Evolutionary conservation across 805 yeast genomes (phyloP), one percentile per base, ranked within the genome.

Genomic region (Saccharomyces paradoxus): DNA sequence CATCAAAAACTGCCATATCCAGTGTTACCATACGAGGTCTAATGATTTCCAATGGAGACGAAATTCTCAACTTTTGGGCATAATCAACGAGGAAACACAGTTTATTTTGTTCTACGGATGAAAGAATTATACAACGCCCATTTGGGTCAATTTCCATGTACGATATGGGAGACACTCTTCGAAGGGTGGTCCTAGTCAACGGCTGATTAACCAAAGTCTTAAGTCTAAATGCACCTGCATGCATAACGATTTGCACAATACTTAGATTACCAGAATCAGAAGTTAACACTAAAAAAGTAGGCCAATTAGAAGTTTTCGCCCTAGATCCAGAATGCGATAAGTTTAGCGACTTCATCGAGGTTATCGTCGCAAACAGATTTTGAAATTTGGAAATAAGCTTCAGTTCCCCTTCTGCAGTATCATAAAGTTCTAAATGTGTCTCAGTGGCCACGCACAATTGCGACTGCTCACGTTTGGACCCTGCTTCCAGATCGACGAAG

Each of bases 261-360:
- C 81, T 72, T 22, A 90, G 58, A 55, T 81, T 81, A 0, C 97
- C 97, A 1, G 95, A 79, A 63, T 91, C 97, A 0, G 94, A 82
- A 0, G 92, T 80, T 2, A 89, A 65, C 6, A 84, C 78, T n/a
- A 31, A 81, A 76, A 44, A 80, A 81, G 1, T 68, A 60, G 12
- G 71, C 63, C 6, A 81, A 44, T 41, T 71, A 69, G 8, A 37
- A 8, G 44, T 3, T 7, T 37, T 37, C 2, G 13, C 22, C 24
- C 24, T 37, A 6, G 44, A 37, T 24, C 44, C 44, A 9, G 44
- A 17, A 37, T 37, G 44, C 22, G 44, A 12, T 24, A 37, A 17
- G 24, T 37, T 24, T 12, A 37, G 17, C 24, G 44, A 37, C 44
- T 17, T 37, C 44, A 37, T 37, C 44, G 44, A 37, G 5, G 44